Evolutionary conservation across 2,329 filamentous ascomycete species (phyloP).

Genomic region (Cercospora berteroae): DNA sequence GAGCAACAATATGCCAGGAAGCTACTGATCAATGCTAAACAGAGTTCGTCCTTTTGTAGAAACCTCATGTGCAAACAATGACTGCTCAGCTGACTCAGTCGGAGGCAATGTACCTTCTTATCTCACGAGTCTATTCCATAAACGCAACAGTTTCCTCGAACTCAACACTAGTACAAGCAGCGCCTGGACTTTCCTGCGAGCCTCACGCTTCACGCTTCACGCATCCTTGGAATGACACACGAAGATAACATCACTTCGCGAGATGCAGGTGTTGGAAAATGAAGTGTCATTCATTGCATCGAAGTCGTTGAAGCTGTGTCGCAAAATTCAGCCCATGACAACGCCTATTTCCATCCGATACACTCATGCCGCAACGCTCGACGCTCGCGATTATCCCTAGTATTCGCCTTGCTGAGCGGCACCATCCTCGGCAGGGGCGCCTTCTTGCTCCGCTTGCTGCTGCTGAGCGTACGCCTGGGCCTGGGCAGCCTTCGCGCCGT

Average conservation of each 20-base stretch:
- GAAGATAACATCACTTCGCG: neutral
- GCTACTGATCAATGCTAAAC: neutral
- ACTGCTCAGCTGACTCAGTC: too few relatives aligned
- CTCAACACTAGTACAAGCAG: too few relatives aligned
- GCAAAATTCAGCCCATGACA: neutral
- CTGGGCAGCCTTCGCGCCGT: constrained; percentile 84
- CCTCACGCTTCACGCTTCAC: too few relatives aligned
- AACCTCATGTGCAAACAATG: too few relatives aligned
- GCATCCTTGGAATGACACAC: neutral
- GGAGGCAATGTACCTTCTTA: too few relatives aligned
- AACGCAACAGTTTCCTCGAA: too few relatives aligned
- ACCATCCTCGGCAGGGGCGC: constrained; percentile 27
- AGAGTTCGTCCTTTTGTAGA: neutral
- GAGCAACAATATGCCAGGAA: neutral
- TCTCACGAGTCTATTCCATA: too few relatives aligned
- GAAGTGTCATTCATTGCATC: constrained; percentile 1
- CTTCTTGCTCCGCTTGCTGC: constrained; percentile 45
- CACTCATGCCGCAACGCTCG: constrained; percentile 7
- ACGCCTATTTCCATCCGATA: neutral
- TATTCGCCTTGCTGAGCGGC: constrained; percentile 17
- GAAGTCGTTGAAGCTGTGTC: neutral
- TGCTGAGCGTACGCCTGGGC: constrained; percentile 61
- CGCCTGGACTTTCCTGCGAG: too few relatives aligned
- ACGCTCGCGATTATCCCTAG: constrained; percentile 10
- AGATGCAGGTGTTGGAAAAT: neutral